These are phyloP conservation scores for Xylaria acuta DNA, from an alignment of 495 filamentous ascomycete genomes.

Conservation along the genomic window DNA sequence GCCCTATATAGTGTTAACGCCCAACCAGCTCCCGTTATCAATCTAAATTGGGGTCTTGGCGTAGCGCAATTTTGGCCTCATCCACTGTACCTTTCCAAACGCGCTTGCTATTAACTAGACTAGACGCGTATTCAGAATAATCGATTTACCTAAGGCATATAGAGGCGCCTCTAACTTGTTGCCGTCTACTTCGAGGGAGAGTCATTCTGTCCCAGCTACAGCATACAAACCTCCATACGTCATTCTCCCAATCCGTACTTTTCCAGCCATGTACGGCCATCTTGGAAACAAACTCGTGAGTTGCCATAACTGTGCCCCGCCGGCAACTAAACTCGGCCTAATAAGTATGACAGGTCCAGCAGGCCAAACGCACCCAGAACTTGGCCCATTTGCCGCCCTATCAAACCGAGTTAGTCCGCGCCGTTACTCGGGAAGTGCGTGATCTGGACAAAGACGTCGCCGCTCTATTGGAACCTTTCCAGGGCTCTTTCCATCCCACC, in stretches of 20 bases:
- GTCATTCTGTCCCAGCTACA: not conserved
- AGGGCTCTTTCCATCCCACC: slow-evolving; percentile 83
- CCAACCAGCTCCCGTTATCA: no score
- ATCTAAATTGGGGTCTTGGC: not conserved
- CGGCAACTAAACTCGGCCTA: slow-evolving; percentile 31
- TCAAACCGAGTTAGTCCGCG: slow-evolving; percentile 88
- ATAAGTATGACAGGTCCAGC: slow-evolving; percentile 73
- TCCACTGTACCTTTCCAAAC: not conserved
- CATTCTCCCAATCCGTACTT: not conserved
- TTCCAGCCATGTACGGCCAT: slow-evolving; percentile 81
- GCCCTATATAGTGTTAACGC: not conserved
- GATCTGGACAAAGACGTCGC: slow-evolving; percentile 92
- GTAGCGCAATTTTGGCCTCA: not conserved
- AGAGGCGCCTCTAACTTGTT: not conserved
- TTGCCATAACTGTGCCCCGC: not conserved
- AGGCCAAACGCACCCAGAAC: slow-evolving; percentile 94
- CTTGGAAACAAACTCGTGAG: slow-evolving; percentile 75
- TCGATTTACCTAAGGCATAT: not conserved
- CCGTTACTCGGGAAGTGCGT: slow-evolving; percentile 87
- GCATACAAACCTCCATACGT: not conserved
- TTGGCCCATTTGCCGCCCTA: slow-evolving; percentile 89
- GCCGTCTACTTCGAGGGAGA: not conserved
- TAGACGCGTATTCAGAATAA: not conserved
- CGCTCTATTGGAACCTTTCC: slow-evolving; percentile 79
- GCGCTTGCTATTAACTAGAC: not conserved